These are phyloP conservation scores for Fagus crenata DNA, from an alignment of 306 rosid species.

Conservation along the genomic window DNA sequence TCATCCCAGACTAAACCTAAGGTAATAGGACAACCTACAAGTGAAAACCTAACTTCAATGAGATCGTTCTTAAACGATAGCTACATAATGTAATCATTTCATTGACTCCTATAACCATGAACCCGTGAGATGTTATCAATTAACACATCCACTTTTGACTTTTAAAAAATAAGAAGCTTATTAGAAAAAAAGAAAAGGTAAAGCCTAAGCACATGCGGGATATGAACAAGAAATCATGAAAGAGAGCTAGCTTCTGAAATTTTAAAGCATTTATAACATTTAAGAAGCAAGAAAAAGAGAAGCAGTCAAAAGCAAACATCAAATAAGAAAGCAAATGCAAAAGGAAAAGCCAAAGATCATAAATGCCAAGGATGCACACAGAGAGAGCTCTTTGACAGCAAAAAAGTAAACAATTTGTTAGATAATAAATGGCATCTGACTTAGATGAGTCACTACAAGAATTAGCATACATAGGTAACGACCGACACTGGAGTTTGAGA, in stretches of 20 bases:
- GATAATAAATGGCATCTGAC: not conserved
- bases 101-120: not conserved
- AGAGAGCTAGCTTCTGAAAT: not conserved
- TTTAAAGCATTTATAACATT: not conserved
- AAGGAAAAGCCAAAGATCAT: not conserved
- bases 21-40: no score
- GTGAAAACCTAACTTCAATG: no score
- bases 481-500: no score
- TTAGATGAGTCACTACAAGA: not conserved
- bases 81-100: not conserved
- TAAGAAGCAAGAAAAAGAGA: not conserved
- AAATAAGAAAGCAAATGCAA: not conserved
- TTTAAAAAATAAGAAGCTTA: not conserved
- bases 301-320: not conserved
- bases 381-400: not conserved
- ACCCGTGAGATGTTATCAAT: not conserved
- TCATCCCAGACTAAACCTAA: no score
- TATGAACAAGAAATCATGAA: not conserved
- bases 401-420: not conserved
- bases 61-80: no score
- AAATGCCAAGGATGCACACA: not conserved
- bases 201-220: not conserved
- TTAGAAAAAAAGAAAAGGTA: not conserved
- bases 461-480: not conserved
- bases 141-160: not conserved